Percentiles rank a stretch among this genome's conserved stretches.
phyloP scores from a whole-genome alignment of 2,329 filamentous ascomycete species.

The Ophidiomyces ophidiicola region DNA sequence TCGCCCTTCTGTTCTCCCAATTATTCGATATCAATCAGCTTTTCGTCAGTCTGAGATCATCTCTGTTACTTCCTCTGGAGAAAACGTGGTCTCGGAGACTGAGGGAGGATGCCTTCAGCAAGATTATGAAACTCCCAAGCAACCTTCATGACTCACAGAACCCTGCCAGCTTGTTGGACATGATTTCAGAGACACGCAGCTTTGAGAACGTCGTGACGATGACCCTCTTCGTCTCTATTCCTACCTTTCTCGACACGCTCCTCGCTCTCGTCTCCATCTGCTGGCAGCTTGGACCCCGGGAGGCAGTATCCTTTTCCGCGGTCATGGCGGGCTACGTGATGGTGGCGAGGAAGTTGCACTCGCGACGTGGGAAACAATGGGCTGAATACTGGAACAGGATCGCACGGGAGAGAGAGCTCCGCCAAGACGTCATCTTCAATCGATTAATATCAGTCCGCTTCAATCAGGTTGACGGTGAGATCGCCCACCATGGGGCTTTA shows the following conservation, averaged over 20 bases:
- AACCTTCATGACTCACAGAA: neutral
- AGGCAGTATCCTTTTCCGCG: neutral
- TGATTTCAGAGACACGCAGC: neutral
- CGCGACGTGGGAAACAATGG: neutral
- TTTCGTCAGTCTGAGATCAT: neutral
- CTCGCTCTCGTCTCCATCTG: neutral
- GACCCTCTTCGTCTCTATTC: neutral
- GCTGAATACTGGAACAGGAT: neutral
- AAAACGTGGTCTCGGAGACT: neutral
- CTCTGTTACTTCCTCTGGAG: neutral
- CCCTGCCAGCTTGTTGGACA: neutral
- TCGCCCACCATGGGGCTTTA: neutral
- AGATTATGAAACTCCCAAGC: constrained; percentile 1
- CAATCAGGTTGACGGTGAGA: neutral
- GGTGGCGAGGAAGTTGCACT: neutral
- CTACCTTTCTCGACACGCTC: neutral
- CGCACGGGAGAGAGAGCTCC: neutral
- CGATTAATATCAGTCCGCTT: neutral
- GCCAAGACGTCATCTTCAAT: neutral
- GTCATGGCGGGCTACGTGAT: neutral
- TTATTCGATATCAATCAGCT: neutral
- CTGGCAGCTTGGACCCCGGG: neutral
- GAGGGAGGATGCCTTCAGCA: neutral
- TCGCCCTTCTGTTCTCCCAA: neutral
- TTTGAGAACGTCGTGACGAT: neutral